These are phyloP conservation scores for Boeremia exigua DNA, from an alignment of 2,329 filamentous ascomycete species.

Conservation along the genomic window DNA sequence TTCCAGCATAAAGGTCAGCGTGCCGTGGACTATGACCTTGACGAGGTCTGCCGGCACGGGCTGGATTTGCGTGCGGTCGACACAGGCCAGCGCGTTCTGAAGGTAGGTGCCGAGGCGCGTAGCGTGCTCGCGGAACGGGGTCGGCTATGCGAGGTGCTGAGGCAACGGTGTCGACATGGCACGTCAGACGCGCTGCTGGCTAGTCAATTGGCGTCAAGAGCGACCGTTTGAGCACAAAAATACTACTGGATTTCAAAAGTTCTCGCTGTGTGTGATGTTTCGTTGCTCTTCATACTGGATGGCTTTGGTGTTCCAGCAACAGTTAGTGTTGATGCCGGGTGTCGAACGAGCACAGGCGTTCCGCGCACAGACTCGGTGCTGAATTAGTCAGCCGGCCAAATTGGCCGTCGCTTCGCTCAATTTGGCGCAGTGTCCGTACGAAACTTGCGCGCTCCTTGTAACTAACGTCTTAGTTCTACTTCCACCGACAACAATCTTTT, in stretches of 20 bases:
- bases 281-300: too few species aligned
- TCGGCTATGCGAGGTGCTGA: background rate
- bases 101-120: background rate
- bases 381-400: too few species aligned
- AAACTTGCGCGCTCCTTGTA: too few species aligned
- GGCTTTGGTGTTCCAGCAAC: too few species aligned
- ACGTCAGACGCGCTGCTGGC: background rate
- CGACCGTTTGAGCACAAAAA: background rate
- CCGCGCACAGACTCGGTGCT: too few species aligned
- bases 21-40: background rate
- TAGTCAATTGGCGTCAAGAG: background rate
- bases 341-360: too few species aligned
- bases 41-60: background rate
- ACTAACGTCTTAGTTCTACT: too few species aligned
- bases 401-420: too few species aligned
- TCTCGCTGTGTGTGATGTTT: background rate
- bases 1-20: background rate
- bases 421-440: too few species aligned
- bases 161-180: background rate
- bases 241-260: background rate
- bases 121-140: background rate
- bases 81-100: background rate
- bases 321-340: too few species aligned
- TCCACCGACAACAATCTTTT: too few species aligned
- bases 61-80: background rate